phyloP scores from a whole-genome alignment of 202 grass and related monocot species.

The Hordeum pubiflorum region DNA sequence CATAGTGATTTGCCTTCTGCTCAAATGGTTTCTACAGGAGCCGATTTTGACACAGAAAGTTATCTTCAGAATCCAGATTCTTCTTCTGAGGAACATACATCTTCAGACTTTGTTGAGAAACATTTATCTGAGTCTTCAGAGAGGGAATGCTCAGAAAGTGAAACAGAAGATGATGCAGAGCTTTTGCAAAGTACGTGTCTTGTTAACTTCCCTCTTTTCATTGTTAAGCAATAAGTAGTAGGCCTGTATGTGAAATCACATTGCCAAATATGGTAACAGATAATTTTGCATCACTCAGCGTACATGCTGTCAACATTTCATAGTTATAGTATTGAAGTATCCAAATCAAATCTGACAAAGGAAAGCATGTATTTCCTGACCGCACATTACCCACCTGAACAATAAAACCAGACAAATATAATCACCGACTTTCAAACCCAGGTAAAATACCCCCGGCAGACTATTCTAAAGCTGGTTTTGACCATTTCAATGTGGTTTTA shows the following conservation, averaged over 20 bases:
- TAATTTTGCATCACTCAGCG: not conserved
- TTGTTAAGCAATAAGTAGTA: constrained; percentile 12
- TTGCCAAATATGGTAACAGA: not conserved
- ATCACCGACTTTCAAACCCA: not conserved
- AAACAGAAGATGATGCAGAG: constrained; percentile 66
- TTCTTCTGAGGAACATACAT: constrained; percentile 59
- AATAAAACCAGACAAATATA: not conserved
- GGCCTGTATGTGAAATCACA: not conserved
- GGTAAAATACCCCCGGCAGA: not conserved
- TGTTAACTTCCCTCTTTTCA: constrained; percentile 11
- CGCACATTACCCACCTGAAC: not conserved
- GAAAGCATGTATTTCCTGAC: not conserved
- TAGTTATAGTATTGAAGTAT: not conserved
- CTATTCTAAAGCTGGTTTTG: not conserved
- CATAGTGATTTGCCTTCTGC: constrained; percentile 43
- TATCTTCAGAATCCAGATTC: constrained; percentile 50
- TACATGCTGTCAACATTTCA: constrained; percentile 1
- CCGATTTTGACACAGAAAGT: constrained; percentile 56
- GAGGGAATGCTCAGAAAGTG: constrained; percentile 59
- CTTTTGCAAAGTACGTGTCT: constrained; percentile 44
- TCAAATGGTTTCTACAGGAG: constrained; percentile 37
- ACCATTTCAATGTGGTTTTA: not conserved
- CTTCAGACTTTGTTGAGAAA: constrained; percentile 59
- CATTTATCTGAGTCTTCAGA: constrained; percentile 52
- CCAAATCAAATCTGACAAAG: constrained; percentile 6